Evolutionary conservation across 2,329 filamentous ascomycete species (phyloP).

Genomic region (Aspergillus sp.): DNA sequence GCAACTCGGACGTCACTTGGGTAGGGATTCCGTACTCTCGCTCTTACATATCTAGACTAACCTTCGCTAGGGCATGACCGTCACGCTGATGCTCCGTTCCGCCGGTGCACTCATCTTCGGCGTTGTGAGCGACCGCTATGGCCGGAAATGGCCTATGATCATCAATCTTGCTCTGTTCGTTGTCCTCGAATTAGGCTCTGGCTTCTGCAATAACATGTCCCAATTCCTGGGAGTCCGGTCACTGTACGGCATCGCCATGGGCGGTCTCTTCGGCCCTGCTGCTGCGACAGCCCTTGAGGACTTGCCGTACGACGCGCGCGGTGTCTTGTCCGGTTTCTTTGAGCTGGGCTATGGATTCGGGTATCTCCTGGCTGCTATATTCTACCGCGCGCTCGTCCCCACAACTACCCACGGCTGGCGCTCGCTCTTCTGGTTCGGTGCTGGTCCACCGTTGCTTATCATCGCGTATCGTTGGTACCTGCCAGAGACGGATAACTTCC

Average conservation of each 20-base stretch:
- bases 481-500: background rate
- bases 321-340: constrained; percentile 77
- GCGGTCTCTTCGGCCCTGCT: constrained; percentile 75
- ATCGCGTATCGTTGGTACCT: background rate
- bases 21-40: background rate
- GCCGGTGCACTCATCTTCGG: constrained; percentile 76
- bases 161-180: constrained; percentile 73
- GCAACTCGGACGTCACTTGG: background rate
- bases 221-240: constrained; percentile 72
- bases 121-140: constrained; percentile 74
- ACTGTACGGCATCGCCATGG: constrained; percentile 77
- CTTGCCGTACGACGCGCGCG: constrained; percentile 65
- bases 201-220: constrained; percentile 69
- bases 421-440: constrained; percentile 69
- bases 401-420: constrained; percentile 57
- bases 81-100: constrained; percentile 72
- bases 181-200: constrained; percentile 74
- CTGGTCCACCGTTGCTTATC: constrained; percentile 25
- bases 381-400: constrained; percentile 48
- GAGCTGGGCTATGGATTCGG: constrained; percentile 81
- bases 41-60: background rate
- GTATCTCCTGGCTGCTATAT: constrained; percentile 71
- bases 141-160: constrained; percentile 78
- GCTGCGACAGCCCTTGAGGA: constrained; percentile 77
- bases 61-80: constrained; percentile 24